Base-by-base conservation (phyloP, 148 eudicot species). In the Spergularia bocconei region DNA sequence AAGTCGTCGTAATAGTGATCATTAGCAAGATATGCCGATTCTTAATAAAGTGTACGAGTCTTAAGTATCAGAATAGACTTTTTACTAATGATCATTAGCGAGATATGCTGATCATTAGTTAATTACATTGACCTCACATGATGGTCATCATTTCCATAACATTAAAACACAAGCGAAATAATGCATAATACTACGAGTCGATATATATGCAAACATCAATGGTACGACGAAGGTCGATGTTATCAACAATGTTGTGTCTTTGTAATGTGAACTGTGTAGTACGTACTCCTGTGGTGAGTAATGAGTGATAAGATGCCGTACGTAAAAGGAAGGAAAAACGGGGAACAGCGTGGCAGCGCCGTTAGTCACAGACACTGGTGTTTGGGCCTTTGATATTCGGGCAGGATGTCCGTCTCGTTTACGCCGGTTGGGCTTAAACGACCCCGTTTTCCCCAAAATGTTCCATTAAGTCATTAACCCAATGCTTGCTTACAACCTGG, bases 331-430 rank as follows among this genome's bases (percentile, higher is more conserved):
- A 16, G 48, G 39, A 33, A 70, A 55, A 58, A 44, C 19, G 21
- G 67, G 68, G 54, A 59, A 75, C 72, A 75, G 71, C 78, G 78
- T 75, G 12, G 71, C 2, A 19, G 56, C 71, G 78, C 78, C 78
- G 63, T 13, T 66, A 56, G 78, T 75, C 77, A 41, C 33, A 25
- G 4, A 12, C 51, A 15, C 12, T 60, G 68, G 23, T 25, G 13
- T 33, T 29, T 29, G 47, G 67, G 67, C 41, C 41, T 13, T 63
- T 15, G 41, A 63, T 3, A 23, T 10, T 13, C 13, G 21, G 63
- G n/a, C 21, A 51, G 50, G 63, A 39, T 41, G 23, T 44, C 64
- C 64, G 54, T 72, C 65, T 7, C 65, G 63, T 58, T 57, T 57
- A 72, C 75, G 75, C 19, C 11, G n/a, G 2, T 54, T 19, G 44